Base-by-base conservation (phyloP, 73 alveolate genomes). In the Paraurostyla sp. region DNA sequence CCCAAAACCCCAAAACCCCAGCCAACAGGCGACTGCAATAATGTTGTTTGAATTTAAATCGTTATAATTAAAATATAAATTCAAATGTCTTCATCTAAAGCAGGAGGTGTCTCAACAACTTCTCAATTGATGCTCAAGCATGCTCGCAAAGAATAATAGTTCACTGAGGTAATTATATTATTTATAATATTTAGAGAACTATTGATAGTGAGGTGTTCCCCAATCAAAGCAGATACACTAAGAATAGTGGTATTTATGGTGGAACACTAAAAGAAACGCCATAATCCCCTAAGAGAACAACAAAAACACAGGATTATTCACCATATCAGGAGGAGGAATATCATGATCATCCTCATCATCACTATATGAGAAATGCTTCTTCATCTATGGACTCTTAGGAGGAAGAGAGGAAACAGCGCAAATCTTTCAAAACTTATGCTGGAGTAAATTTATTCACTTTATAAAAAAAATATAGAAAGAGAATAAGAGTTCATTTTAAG, bases 241-340 rank as follows among this genome's bases (percentile, higher is more conserved):
- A 60, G 32, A 60, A 3, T 23, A 13, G 23, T 16, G 7, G 23
- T 60, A 60, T 9, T 23, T 30, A 16, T 16, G 7, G 23, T 60
- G 78, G 78, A 13, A 60, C 78, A 30, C 29, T 60, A 13, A 60
- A 60, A 60, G 45, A 60, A 60, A 60, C 78, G 7, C 78, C 78
- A 9, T 60, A 60, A 32, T 60, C 78, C 32, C 78, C 78, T 13
- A 60, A 60, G 50, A 60, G 78, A 27, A 16, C 78, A 4, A 60
- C 7, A 9, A 60, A 60, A 29, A 60, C 25, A 29, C 50, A 60
- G 23, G 78, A 60, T 29, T 60, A 60, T 60, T 60, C 78, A 32
- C 78, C 78, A 9, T 60, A 60, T 60, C 29, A 60, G 22, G 78
- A 60, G 22, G 7, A 60, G 3, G 50, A 33, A 2, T 45, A 60